Conservation (phyloP, 2,329 filamentous ascomycete genomes). For the Ascochyta pisi region DNA sequence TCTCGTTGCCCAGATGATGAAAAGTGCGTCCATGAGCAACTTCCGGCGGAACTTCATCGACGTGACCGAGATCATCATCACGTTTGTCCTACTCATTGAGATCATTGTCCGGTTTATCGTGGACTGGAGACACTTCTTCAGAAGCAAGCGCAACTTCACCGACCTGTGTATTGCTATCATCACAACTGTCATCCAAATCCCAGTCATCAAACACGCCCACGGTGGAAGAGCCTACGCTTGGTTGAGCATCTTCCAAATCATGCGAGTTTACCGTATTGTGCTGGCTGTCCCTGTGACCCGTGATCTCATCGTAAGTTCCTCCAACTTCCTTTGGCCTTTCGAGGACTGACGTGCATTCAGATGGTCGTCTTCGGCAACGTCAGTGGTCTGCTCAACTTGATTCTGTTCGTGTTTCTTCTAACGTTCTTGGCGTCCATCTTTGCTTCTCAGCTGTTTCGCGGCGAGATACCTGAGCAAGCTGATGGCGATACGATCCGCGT, state of each 20-base stretch:
- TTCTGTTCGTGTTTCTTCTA: constrained; percentile 94
- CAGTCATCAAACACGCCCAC: constrained; percentile 72
- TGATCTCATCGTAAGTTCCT: constrained; percentile 71
- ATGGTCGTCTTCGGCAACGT: constrained; percentile 87
- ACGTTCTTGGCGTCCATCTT: constrained; percentile 95
- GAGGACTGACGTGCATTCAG: constrained; percentile 38
- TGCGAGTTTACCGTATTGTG: constrained; percentile 90
- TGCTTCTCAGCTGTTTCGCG: constrained; percentile 89
- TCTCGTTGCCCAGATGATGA: constrained; percentile 77
- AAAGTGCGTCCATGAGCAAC: constrained; percentile 76
- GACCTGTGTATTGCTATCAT: constrained; percentile 81
- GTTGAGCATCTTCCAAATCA: constrained; percentile 90
- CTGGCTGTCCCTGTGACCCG: constrained; percentile 86
- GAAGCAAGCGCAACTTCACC: constrained; percentile 75
- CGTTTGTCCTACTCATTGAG: constrained; percentile 78
- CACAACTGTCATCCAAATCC: constrained; percentile 85
- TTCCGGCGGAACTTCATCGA: constrained; percentile 70
- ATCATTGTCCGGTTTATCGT: constrained; percentile 79
- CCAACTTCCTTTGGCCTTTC: background rate
- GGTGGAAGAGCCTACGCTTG: constrained; percentile 76
- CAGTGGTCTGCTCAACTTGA: constrained; percentile 89
- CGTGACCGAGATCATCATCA: constrained; percentile 75
- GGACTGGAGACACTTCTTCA: constrained; percentile 83
- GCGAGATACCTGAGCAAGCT: constrained; percentile 73
- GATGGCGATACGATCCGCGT: constrained; percentile 70